Conservation (phyloP, 2,329 filamentous ascomycete genomes). For the Endoconidiophora laricicola region DNA sequence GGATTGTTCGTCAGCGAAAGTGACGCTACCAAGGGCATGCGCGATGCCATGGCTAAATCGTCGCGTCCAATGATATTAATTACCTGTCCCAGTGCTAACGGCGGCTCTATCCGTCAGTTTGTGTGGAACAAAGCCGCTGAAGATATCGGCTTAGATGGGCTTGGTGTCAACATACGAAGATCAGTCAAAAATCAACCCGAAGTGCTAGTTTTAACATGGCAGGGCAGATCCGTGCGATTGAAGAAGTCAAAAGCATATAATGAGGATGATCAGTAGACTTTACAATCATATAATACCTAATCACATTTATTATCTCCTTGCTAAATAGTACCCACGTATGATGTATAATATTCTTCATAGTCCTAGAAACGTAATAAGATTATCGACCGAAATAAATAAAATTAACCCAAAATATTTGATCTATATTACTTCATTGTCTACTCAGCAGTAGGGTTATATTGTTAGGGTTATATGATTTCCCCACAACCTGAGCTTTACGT, state of each 20-base stretch:
- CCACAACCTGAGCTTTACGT: neutral
- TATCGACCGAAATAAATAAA: too few species aligned
- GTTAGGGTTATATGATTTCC: too few species aligned
- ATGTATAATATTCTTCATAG: too few species aligned
- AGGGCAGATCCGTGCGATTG: slow-evolving; percentile 21
- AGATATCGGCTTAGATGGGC: slow-evolving; percentile 42
- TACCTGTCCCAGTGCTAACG: slow-evolving; percentile 32
- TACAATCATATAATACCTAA: too few species aligned
- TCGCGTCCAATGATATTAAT: slow-evolving; percentile 56
- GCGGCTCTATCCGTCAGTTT: slow-evolving; percentile 48
- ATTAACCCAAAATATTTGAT: too few species aligned
- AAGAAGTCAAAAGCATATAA: neutral
- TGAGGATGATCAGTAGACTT: too few species aligned
- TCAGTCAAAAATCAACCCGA: slow-evolving; percentile 19
- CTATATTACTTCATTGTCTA: too few species aligned
- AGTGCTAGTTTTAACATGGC: slow-evolving; percentile 34
- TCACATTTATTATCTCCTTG: too few species aligned
- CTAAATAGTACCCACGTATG: too few species aligned
- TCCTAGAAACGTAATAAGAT: too few species aligned
- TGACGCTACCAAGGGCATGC: slow-evolving; percentile 61
- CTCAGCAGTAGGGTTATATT: too few species aligned
- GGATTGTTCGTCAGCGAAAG: slow-evolving; percentile 54
- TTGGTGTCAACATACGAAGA: slow-evolving; percentile 34
- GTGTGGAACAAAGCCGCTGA: slow-evolving; percentile 54
- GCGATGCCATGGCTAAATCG: slow-evolving; percentile 52